Evolutionary conservation across 1,139 yeast species (phyloP).

Genomic region (Candida mesenterica): DNA sequence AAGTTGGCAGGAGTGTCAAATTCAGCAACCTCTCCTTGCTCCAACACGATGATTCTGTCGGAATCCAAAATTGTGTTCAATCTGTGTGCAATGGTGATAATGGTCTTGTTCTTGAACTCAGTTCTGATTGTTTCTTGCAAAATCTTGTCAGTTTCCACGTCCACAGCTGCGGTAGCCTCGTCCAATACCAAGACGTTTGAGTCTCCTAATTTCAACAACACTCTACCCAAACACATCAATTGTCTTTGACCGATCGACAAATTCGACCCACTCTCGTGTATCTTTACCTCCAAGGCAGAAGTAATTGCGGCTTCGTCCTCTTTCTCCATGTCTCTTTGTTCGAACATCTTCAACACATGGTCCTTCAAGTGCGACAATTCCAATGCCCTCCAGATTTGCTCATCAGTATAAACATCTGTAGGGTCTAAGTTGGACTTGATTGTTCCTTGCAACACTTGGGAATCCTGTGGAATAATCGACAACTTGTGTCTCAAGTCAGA

Average conservation of each 20-base stretch:
- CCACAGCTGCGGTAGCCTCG: constrained; percentile 98
- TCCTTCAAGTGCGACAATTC: constrained; percentile 80
- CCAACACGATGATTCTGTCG: constrained; percentile 83
- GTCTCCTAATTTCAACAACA: constrained; percentile 60
- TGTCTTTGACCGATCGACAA: constrained; percentile 91
- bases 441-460: constrained; percentile 93
- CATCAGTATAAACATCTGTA: constrained; percentile 63
- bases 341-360: constrained; percentile 62
- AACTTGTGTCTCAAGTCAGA: constrained; percentile 79
- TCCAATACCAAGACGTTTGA: constrained; percentile 80
- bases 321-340: constrained; percentile 25
- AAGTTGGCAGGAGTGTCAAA: constrained; percentile 77
- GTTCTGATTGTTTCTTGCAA: constrained; percentile 84
- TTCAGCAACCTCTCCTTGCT: constrained; percentile 81
- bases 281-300: constrained; percentile 59
- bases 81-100: constrained; percentile 93
- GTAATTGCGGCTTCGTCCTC: constrained; percentile 22
- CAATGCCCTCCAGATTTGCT: constrained; percentile 80
- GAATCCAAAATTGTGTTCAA: constrained; percentile 90
- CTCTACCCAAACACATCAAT: constrained; percentile 87
- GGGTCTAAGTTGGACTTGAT: constrained; percentile 90
- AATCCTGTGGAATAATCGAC: constrained; percentile 95
- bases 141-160: constrained; percentile 87
- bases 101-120: constrained; percentile 85
- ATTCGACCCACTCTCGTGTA: constrained; percentile 84